Base-by-base conservation (phyloP, 148 eudicot species). In the Beta vulgaris region DNA sequence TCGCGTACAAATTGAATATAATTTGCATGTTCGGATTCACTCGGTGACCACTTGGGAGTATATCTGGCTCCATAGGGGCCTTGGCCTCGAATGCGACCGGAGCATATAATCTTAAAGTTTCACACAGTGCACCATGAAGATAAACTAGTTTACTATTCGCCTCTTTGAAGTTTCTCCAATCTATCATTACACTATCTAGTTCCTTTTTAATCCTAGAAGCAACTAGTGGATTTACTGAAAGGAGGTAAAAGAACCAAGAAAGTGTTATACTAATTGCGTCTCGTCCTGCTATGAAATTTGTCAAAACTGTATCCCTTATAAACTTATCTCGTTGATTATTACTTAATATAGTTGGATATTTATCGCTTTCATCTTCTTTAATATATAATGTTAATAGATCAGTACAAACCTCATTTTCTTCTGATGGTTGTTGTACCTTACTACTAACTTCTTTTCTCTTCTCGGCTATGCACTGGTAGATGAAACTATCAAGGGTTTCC, bases 181-280 rank as follows among this genome's bases (percentile, higher is more conserved):
- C 42, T 55, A 71, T 43, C 26, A 16, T 43, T 43, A 43, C 48
- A 43, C 13, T 43, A 7, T 43, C 2, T 26, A 86, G 57, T 44
- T 86, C 86, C 10, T 81, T 69, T 51, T 69, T 67, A 21, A 86
- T 86, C 46, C 73, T 86, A n/a, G 63, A 69, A 32, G 68, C 73
- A 2, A 81, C 75, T 12, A 35, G 9, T 0, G 86, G 86, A 26
- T 86, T 72, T 1, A 57, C 37, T 37, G 79, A 69, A 29, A 86
- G 75, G 42, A 86, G 84, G 68, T 82, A 86, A 59, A 79, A 72
- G 15, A 86, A 78, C 88, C 88, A 86, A n/a, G 86, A 78, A 11
- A 86, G 46, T 1, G 86, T 71, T 0, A 81, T 71, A 61, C 85
- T 78, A 0, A 86, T 83, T 11, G 88, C 81, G 66, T 86, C 88